Conservation (phyloP, 2,329 filamentous ascomycete genomes). For the Geosmithia morbida region DNA sequence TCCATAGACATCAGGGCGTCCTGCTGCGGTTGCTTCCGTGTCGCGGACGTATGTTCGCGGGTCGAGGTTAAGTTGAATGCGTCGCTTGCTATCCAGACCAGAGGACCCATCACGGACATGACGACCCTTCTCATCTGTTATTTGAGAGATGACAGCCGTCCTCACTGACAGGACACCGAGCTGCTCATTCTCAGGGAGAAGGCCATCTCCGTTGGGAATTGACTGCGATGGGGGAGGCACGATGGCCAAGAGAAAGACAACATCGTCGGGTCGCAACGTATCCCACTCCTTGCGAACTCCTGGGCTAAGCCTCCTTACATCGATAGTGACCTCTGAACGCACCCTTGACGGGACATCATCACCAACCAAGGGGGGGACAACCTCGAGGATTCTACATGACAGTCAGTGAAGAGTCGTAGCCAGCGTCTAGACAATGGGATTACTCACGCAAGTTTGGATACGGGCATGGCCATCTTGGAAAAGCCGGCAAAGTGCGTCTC, state of each 20-base stretch:
- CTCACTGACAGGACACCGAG: constrained; percentile 59
- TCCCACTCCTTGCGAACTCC: constrained; percentile 81
- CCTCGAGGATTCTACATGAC: constrained; percentile 58
- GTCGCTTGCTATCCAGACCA: constrained; percentile 53
- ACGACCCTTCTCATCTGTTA: constrained; percentile 74
- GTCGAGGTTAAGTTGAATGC: constrained; percentile 72
- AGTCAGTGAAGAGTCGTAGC: constrained; percentile 1
- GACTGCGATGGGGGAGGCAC: constrained; percentile 41
- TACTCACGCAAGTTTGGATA: constrained; percentile 56
- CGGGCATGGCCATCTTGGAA: constrained; percentile 83
- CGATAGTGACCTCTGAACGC: constrained; percentile 71
- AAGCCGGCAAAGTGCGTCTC: constrained; percentile 66
- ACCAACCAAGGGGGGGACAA: constrained; percentile 70
- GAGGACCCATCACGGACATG: constrained; percentile 47
- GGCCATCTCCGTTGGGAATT: constrained; percentile 34
- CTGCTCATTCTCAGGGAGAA: constrained; percentile 36
- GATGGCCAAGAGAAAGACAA: constrained; percentile 74
- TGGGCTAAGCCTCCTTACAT: constrained; percentile 66
- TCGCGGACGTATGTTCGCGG: constrained; percentile 64
- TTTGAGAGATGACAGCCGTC: constrained; percentile 71
- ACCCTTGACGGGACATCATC: constrained; percentile 72
- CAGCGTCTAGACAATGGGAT: not conserved
- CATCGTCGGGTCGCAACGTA: constrained; percentile 69
- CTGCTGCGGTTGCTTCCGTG: constrained; percentile 46
- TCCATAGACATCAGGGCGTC: constrained; percentile 69